Percentiles rank a stretch among this genome's conserved stretches.
These are phyloP conservation scores for Blakeslea trispora DNA, from an alignment of 371 early-diverging fungal species.

Conservation along the genomic window DNA sequence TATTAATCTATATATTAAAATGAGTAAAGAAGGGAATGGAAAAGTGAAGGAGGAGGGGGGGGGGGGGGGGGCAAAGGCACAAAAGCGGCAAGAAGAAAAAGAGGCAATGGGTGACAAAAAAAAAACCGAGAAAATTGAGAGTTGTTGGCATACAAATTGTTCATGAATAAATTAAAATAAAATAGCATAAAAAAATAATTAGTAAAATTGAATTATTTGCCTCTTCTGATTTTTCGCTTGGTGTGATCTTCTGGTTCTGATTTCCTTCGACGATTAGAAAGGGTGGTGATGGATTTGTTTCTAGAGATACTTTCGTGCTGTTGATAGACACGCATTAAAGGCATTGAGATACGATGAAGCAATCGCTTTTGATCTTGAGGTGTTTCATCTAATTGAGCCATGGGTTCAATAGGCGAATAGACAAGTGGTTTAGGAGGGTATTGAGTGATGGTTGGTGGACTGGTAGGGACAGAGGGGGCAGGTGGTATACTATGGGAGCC, in stretches of 20 bases:
- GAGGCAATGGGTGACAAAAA: too few relatives aligned
- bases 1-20: too few relatives aligned
- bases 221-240: slow-evolving; percentile 17
- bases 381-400: not conserved
- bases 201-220: too few relatives aligned
- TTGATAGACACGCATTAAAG: slow-evolving; percentile 16
- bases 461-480: slow-evolving; percentile 2
- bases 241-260: slow-evolving; percentile 20
- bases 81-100: too few relatives aligned
- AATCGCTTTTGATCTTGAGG: slow-evolving; percentile 9
- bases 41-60: not conserved
- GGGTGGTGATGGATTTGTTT: slow-evolving; percentile 13
- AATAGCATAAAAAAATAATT: not conserved
- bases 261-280: slow-evolving; percentile 18
- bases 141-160: too few relatives aligned
- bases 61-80: not conserved
- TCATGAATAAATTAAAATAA: not conserved
- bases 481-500: too few relatives aligned
- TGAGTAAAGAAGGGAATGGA: slow-evolving; percentile 5
- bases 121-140: too few relatives aligned
- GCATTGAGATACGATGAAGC: slow-evolving; percentile 32
- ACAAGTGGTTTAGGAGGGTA: slow-evolving; percentile 48
- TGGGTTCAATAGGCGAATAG: slow-evolving; percentile 48
- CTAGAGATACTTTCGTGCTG: slow-evolving; percentile 3
- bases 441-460: slow-evolving; percentile 43